Percentiles rank a stretch among this genome's conserved stretches.
phyloP scores from a whole-genome alignment of 129 eudicot genomes.

The Rutidosis leptorrhynchoides region DNA sequence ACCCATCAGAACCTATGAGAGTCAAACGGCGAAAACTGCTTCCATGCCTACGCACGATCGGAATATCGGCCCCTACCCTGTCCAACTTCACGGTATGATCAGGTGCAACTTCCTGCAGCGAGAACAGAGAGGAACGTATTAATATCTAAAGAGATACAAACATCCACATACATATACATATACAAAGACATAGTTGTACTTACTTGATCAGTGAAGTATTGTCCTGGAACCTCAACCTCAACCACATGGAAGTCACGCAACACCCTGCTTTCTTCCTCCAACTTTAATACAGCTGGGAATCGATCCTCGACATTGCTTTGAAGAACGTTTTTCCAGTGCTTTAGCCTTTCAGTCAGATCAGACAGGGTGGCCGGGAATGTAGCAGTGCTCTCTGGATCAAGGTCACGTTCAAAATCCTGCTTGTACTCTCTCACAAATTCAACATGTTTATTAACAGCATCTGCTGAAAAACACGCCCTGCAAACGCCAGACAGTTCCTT shows the following conservation, averaged over 20 bases:
- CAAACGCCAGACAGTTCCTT: conserved; percentile 99
- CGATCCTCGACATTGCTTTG: conserved; percentile 97
- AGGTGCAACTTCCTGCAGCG: conserved; percentile 89
- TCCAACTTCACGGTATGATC: conserved; percentile 98
- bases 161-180: conserved; percentile 1
- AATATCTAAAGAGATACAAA: neutral
- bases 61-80: conserved; percentile 91
- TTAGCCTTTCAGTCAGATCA: conserved; percentile 89
- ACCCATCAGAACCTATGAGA: conserved; percentile 95
- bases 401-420: conserved; percentile 98
- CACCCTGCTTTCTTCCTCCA: conserved; percentile 98
- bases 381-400: conserved; percentile 91
- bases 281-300: conserved; percentile 90
- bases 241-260: conserved; percentile 96
- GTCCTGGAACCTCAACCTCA: conserved; percentile 76
- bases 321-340: conserved; percentile 96
- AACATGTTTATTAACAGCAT: conserved; percentile 98
- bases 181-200: neutral
- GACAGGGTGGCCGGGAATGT: conserved; percentile 92
- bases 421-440: conserved; percentile 95
- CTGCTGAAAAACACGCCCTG: conserved; percentile 95
- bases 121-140: neutral
- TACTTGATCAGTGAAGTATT: conserved; percentile 33
- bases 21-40: conserved; percentile 97
- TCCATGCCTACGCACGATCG: conserved; percentile 96